These are phyloP conservation scores for Fusarium gaditjirri DNA, from an alignment of 2,329 filamentous ascomycete species.

Conservation along the genomic window DNA sequence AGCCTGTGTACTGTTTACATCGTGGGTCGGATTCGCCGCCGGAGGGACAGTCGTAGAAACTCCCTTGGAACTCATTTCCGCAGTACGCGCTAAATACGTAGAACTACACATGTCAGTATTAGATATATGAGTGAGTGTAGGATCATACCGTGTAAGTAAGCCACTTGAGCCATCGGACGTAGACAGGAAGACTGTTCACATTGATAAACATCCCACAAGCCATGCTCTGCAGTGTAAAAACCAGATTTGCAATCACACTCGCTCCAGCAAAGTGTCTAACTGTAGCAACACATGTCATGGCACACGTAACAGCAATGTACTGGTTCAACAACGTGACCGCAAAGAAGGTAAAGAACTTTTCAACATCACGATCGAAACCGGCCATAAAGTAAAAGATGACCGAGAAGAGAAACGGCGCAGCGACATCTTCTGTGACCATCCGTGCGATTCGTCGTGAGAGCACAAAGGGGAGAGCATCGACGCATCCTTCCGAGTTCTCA, in stretches of 20 bases:
- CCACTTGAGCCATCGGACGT: conserved; percentile 82
- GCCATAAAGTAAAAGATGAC: conserved; percentile 83
- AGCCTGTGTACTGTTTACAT: conserved; percentile 75
- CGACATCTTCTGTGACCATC: conserved; percentile 76
- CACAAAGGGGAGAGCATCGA: conserved; percentile 75
- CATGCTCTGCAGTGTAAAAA: conserved; percentile 78
- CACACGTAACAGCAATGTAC: conserved; percentile 78
- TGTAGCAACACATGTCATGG: conserved; percentile 73
- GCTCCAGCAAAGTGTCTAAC: conserved; percentile 76
- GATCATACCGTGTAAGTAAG: conserved; percentile 65
- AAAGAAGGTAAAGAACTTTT: conserved; percentile 79
- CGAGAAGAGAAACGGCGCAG: conserved; percentile 76
- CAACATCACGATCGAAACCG: conserved; percentile 72
- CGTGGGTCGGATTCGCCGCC: conserved; percentile 71
- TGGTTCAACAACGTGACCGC: conserved; percentile 74
- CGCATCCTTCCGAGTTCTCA: conserved; percentile 77
- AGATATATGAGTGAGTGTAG: neutral
- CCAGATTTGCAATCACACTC: conserved; percentile 76
- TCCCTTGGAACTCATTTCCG: conserved; percentile 77
- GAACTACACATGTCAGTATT: conserved; percentile 56
- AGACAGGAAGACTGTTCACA: conserved; percentile 76
- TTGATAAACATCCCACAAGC: conserved; percentile 83
- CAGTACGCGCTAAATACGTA: conserved; percentile 78
- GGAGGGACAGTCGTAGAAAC: conserved; percentile 78
- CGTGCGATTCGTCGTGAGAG: conserved; percentile 76